Percentiles rank a stretch among this genome's conserved stretches.
Conservation (phyloP, 1,284 basidiomycete species). For the Malassezia brasiliensis region DNA sequence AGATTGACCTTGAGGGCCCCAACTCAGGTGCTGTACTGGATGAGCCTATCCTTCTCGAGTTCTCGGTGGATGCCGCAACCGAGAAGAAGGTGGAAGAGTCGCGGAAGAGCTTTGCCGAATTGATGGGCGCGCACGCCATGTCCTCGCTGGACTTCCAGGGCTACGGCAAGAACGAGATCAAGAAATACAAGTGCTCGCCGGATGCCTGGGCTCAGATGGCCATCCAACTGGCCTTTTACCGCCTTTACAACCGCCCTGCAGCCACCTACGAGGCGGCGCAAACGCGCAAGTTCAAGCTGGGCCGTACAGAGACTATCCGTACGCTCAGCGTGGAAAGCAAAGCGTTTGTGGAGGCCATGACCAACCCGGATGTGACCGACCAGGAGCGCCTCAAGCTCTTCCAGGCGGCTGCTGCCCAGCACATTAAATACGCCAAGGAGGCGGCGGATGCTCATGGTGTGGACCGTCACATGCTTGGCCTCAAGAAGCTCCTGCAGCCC, state of each 20-base stretch:
- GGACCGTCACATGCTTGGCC: conserved; percentile 84
- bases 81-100: conserved; percentile 55
- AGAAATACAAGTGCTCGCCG: conserved; percentile 76
- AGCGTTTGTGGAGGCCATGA: conserved; percentile 80
- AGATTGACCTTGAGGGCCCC: conserved; percentile 57
- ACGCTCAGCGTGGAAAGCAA: conserved; percentile 71
- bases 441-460: conserved; percentile 90
- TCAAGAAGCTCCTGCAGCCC: conserved; percentile 69
- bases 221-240: conserved; percentile 87
- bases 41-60: conserved; percentile 61
- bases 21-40: conserved; percentile 54
- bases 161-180: conserved; percentile 83
- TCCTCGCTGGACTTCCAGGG: conserved; percentile 75
- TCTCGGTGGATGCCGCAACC: conserved; percentile 59
- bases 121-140: conserved; percentile 71
- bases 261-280: conserved; percentile 88
- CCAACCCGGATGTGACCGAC: conserved; percentile 56
- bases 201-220: conserved; percentile 90
- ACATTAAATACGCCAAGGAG: conserved; percentile 77
- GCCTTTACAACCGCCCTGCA: conserved; percentile 67
- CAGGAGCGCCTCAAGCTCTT: conserved; percentile 62
- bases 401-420: conserved; percentile 66
- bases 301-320: conserved; percentile 89
- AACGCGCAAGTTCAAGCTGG: conserved; percentile 82
- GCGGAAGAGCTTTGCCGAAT: conserved; percentile 63